Percentiles rank a stretch among this genome's conserved stretches.
Evolutionary conservation across 1,284 basidiomycete genomes (phyloP).

Genomic region (Cutaneotrichosporon sp.): DNA sequence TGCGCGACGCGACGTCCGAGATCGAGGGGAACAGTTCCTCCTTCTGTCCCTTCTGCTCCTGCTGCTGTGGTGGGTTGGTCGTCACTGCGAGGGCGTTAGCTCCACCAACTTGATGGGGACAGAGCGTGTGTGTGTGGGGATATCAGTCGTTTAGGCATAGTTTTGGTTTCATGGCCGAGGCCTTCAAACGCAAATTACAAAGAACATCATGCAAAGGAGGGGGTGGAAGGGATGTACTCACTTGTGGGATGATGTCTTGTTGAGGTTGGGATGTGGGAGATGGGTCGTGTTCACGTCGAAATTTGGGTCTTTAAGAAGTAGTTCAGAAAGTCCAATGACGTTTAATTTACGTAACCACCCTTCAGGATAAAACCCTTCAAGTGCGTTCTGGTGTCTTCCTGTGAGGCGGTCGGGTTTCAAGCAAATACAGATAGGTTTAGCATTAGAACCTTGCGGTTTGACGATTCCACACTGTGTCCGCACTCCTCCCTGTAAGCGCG

Average conservation of each 20-base stretch:
- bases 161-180: constrained; percentile 41
- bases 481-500: too few relatives aligned
- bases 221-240: constrained; percentile 2
- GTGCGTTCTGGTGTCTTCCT: too few relatives aligned
- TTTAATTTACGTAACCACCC: too few relatives aligned
- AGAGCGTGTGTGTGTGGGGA: neutral
- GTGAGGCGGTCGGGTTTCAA: too few relatives aligned
- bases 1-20: constrained; percentile 42
- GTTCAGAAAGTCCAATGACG: too few relatives aligned
- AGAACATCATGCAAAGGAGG: constrained; percentile 35
- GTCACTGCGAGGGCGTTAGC: constrained; percentile 2
- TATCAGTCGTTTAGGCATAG: constrained; percentile 44
- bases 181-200: constrained; percentile 49
- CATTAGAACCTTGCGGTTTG: too few relatives aligned
- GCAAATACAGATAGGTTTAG: too few relatives aligned
- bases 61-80: constrained; percentile 1
- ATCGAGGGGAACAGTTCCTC: constrained; percentile 45
- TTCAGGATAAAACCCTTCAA: too few relatives aligned
- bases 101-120: neutral
- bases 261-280: neutral
- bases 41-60: constrained; percentile 12
- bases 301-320: too few relatives aligned
- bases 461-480: too few relatives aligned
- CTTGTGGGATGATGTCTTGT: neutral
- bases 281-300: too few relatives aligned